Evolutionary conservation across 2,329 filamentous ascomycete genomes (phyloP).

Genomic region (Diplodia mutila): DNA sequence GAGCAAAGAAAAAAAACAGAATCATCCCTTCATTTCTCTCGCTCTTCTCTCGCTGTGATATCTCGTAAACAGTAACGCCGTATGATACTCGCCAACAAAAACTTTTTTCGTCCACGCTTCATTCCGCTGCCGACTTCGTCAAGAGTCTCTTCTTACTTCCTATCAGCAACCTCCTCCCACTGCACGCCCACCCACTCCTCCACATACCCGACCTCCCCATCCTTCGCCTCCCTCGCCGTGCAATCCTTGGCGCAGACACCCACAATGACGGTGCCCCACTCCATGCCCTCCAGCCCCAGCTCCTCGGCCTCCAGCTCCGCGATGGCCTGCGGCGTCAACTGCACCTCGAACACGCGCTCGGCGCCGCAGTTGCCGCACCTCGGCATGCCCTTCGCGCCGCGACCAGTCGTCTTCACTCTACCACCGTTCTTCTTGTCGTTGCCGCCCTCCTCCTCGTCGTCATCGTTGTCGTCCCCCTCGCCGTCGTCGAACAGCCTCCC

Average conservation of each 20-base stretch:
- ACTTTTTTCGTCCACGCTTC: no score
- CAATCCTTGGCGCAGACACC: constrained; percentile 85
- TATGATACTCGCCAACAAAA: no score
- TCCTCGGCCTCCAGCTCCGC: constrained; percentile 80
- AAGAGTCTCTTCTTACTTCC: no score
- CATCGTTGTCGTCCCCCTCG: constrained; percentile 28
- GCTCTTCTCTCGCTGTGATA: not conserved
- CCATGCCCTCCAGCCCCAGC: constrained; percentile 77
- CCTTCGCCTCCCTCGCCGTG: constrained; percentile 59
- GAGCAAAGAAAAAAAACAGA: not conserved
- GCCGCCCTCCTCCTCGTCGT: constrained; percentile 7
- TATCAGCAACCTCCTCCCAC: constrained; percentile 75
- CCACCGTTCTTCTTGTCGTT: constrained; percentile 3
- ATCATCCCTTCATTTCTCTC: constrained; percentile 9
- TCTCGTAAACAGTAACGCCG: not conserved
- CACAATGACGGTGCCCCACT: constrained; percentile 93
- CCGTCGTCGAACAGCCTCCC: constrained; percentile 62
- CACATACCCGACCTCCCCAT: constrained; percentile 73
- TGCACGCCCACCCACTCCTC: constrained; percentile 99
- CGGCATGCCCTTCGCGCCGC: constrained; percentile 60
- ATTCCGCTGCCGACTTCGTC: no score
- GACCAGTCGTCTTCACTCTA: constrained; percentile 37
- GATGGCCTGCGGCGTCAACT: constrained; percentile 90
- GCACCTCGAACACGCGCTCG: constrained; percentile 82
- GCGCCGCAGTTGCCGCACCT: constrained; percentile 76